Base-by-base conservation (phyloP, 148 eudicot genomes). In the Euryodendron excelsum region DNA sequence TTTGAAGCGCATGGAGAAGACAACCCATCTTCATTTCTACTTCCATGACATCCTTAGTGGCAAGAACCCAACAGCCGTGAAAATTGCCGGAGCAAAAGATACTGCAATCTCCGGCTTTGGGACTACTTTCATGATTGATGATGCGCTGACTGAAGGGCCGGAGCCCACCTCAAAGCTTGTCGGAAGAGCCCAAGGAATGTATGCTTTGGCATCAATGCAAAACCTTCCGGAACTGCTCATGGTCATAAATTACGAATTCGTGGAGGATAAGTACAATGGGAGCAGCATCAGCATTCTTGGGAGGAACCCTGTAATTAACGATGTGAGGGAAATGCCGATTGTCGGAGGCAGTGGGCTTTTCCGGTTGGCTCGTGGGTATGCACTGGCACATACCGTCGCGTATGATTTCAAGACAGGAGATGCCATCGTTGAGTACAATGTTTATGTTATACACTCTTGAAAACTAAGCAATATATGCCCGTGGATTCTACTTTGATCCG, bases 331-430 rank as follows among this genome's bases (percentile, higher is more conserved):
- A 8, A 78, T 89, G 85, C 88, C 92, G 5, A 59, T 89, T n/a
- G 81, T 89, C 3, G 92, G 92, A 20, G 92, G 92, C 25, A 83
- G 84, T 77, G 92, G 92, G 78, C 53, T 82, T 60, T 89, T 89
- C 71, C 61, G 91, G 14, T 80, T 81, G 5, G 89, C 87, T 0
- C 81, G 87, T 6, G 90, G 92, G 0, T 85, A 85, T 58, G 90
- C 84, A 28, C 64, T 77, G 81, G 90, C 92, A 27, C 86, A 78
- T 5, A 89, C 92, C 13, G 59, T 79, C 65, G 62, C 48, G 75
- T 12, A 67, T 36, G 81, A 78, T 76, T 0, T 21, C 1, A 36
- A 41, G 2, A 80, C 77, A 1, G 77, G 82, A 18, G 85, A 85
- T 80, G 88, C 88, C 55, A 75, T 70, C 20, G 88, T 89, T 18